Evolutionary conservation across 1,139 yeast species (phyloP), one percentile per base, ranked within the genome.

Genomic region (Zhuliangozyma blackwelliae): DNA sequence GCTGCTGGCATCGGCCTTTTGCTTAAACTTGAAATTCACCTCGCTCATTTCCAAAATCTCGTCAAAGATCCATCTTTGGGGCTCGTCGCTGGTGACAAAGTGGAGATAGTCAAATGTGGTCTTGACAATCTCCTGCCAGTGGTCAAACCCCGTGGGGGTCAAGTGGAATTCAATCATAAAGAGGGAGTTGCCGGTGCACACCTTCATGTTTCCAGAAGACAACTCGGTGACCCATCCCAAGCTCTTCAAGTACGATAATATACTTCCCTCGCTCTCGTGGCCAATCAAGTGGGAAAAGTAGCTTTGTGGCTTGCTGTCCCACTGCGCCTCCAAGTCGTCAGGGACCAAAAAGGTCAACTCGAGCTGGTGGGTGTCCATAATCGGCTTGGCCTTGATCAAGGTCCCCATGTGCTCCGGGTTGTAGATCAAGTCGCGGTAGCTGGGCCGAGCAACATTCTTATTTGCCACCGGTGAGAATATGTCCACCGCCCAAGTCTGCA

Each of bases 221-320:
- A 92, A 70, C 11, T 77, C 82, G 44, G 77, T 83, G 5, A 89
- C 95, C 88, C 92, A 87, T 9, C 92, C 86, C 42, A 50, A 49
- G 30, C 66, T 61, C 60, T 89, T 90, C 45, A 90, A 72, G 46
- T 70, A 73, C 38, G 80, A 74, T 28, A 87, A 68, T 12, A 92
- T 60, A 1, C 96, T 87, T 1, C 97, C 97, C 37, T 79, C 71
- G 37, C 76, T 87, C 63, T 92, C 97, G 57, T 92, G 97, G 26
- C 98, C 97, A 39, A 92, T 63, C 40, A 92, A 67, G 57, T 90
- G 97, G 21, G 92, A 77, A 48, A 68, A 74, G 57, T 88, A 85
- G 37, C 72, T 76, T 10, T 76, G 71, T 0, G 97, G 95, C 48
- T 78, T 79, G 22, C 75, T 69, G 34, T 75, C 74, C 86, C 92